These are phyloP conservation scores for Piromyces sp. DNA, from an alignment of 192 early-diverging fungal genomes.

Conservation along the genomic window DNA sequence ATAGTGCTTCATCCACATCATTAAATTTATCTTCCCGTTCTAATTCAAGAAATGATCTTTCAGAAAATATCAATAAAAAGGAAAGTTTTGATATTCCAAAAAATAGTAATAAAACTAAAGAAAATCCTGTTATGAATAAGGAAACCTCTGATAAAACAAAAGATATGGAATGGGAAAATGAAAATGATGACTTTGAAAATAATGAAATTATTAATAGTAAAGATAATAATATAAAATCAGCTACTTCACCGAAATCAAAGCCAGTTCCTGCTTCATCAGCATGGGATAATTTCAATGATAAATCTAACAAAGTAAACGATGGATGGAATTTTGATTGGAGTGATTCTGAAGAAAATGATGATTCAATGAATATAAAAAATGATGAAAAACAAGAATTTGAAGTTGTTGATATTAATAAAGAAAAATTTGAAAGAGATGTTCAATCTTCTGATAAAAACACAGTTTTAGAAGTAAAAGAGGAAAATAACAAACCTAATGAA, in stretches of 20 bases:
- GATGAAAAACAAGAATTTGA: not conserved
- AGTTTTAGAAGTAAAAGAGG: no score
- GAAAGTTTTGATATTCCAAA: no score
- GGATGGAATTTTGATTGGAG: not conserved
- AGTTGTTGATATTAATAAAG: no score
- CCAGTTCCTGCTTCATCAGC: not conserved
- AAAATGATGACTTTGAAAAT: not conserved
- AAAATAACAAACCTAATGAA: not conserved
- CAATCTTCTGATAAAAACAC: no score
- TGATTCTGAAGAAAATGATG: not conserved
- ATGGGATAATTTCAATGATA: not conserved
- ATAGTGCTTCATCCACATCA: not conserved
- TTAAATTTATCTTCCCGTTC: not conserved
- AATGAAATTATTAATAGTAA: not conserved
- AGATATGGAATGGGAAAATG: not conserved
- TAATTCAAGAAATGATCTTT: not conserved
- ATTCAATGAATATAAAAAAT: not conserved
- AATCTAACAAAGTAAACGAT: not conserved
- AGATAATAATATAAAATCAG: no score
- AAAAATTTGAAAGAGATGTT: no score
- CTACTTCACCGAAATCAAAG: no score
- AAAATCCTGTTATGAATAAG: no score
- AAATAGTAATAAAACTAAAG: no score
- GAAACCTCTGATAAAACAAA: not conserved
- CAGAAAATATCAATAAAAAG: not conserved